phyloP scores from a whole-genome alignment of 2,329 filamentous ascomycete species.

The Alternaria brassicicola region DNA sequence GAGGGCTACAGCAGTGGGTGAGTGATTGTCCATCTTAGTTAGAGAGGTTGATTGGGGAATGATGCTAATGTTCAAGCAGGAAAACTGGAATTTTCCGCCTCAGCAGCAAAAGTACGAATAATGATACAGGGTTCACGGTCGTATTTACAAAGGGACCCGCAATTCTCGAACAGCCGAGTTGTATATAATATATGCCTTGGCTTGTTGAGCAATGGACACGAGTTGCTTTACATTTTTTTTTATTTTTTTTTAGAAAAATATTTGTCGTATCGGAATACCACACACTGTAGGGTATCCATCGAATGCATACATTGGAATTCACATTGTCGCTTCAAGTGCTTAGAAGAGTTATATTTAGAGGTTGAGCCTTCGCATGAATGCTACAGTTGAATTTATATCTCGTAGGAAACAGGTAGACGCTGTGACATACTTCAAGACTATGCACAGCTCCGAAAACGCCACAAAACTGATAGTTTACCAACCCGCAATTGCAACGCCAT shows the following conservation, averaged over 20 bases:
- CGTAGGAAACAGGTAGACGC: background rate
- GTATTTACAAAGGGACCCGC: background rate
- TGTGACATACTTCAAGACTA: background rate
- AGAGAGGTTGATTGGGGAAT: background rate
- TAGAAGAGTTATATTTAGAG: background rate
- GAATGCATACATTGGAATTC: background rate
- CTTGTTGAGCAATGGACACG: background rate
- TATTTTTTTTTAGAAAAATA: too few species aligned
- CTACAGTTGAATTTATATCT: background rate
- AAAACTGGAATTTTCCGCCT: constrained; percentile 37
- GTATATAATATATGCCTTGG: background rate
- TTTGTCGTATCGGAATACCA: background rate
- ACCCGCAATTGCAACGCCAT: constrained; percentile 10
- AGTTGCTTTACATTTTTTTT: background rate
- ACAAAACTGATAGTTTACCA: background rate
- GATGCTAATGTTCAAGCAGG: constrained; percentile 18
- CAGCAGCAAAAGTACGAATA: constrained; percentile 31
- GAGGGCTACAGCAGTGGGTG: constrained; percentile 42
- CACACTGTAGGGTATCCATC: background rate
- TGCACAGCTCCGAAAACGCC: constrained; percentile 9
- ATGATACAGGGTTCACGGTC: background rate
- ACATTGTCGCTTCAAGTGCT: background rate
- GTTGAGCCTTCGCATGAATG: background rate
- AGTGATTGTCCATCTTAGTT: constrained; percentile 9
- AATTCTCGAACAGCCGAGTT: background rate